A percentile compares a stretch with the other conserved stretches of the same genome.
These are phyloP conservation scores for Candida methanosorbosa DNA, from an alignment of 805 yeast genomes.

Conservation along the genomic window DNA sequence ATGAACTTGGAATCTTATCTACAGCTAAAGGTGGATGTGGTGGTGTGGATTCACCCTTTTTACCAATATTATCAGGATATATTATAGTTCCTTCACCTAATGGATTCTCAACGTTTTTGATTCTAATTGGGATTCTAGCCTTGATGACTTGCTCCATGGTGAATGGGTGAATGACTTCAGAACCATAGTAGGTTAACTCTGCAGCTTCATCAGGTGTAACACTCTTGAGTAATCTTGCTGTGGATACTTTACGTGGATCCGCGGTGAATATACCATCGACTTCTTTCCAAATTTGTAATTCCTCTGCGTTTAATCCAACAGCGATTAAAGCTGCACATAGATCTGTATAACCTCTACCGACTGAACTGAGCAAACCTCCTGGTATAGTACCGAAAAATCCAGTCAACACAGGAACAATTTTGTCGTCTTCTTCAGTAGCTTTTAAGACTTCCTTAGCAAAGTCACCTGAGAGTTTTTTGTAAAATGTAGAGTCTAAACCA, in stretches of 20 bases:
- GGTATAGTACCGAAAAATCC: conserved; percentile 97
- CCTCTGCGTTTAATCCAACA: conserved; percentile 87
- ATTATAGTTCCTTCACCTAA: conserved; percentile 88
- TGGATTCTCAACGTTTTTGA: conserved; percentile 93
- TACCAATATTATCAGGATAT: conserved; percentile 82
- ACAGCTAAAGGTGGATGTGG: conserved; percentile 89
- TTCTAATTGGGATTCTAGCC: conserved; percentile 93
- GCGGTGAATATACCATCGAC: conserved; percentile 99
- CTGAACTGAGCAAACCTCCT: conserved; percentile 86
- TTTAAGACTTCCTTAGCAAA: conserved; percentile 42
- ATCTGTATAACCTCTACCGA: conserved; percentile 97
- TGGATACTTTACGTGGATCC: conserved; percentile 91
- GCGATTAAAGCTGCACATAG: conserved; percentile 95
- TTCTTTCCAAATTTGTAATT: conserved; percentile 97
- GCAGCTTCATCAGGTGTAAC: conserved; percentile 99
- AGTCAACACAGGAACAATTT: conserved; percentile 78
- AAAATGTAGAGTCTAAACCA: conserved; percentile 63
- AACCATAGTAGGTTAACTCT: conserved; percentile 93
- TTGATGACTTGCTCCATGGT: conserved; percentile 98
- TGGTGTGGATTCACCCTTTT: conserved; percentile 84
- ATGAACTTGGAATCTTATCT: conserved; percentile 33
- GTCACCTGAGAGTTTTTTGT: conserved; percentile 42
- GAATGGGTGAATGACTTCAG: conserved; percentile 97
- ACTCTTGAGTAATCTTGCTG: conserved; percentile 73
- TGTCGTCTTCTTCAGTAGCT: conserved; percentile 21